Conservation (phyloP, 1,284 basidiomycete genomes). For the Schizopora paradoxa region DNA sequence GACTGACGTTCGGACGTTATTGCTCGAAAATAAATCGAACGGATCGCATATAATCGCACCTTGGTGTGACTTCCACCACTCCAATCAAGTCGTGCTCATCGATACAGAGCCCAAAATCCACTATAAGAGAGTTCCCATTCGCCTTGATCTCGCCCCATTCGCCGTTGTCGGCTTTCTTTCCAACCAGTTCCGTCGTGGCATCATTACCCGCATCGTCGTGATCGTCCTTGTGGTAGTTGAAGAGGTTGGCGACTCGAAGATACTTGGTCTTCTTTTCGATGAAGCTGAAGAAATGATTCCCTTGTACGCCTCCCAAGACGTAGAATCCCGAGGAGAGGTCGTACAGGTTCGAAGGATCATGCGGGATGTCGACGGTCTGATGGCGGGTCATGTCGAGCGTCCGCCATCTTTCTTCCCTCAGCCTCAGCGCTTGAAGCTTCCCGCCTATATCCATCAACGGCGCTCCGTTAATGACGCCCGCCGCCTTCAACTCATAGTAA, state of each 20-base stretch:
- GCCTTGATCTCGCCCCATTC: no score
- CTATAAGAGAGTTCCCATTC: no score
- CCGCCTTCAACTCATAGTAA: slow-evolving; percentile 7
- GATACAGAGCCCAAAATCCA: slow-evolving; percentile 42
- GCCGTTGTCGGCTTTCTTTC: no score
- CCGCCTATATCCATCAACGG: neutral
- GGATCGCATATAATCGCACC: slow-evolving; percentile 4
- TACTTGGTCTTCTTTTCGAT: no score
- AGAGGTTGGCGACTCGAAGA: no score
- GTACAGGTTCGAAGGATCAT: slow-evolving; percentile 15
- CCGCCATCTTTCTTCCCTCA: slow-evolving; percentile 8
- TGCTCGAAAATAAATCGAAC: slow-evolving; percentile 23
- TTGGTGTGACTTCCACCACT: slow-evolving; percentile 23
- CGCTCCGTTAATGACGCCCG: slow-evolving; percentile 8
- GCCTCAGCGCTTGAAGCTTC: slow-evolving; percentile 7
- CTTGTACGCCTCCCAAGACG: slow-evolving; percentile 14
- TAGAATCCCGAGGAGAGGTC: slow-evolving; percentile 16
- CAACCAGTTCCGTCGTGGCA: no score
- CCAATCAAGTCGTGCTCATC: slow-evolving; percentile 46
- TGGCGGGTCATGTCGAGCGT: slow-evolving; percentile 4
- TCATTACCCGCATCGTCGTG: no score
- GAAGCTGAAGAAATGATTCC: no score
- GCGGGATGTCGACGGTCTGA: slow-evolving; percentile 9
- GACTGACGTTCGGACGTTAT: no score
- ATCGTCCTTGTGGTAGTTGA: no score